A percentile compares a stretch with the other conserved stretches of the same genome.
Evolutionary conservation across 306 rosid species (phyloP).

Genomic region (Casuarina glauca): DNA sequence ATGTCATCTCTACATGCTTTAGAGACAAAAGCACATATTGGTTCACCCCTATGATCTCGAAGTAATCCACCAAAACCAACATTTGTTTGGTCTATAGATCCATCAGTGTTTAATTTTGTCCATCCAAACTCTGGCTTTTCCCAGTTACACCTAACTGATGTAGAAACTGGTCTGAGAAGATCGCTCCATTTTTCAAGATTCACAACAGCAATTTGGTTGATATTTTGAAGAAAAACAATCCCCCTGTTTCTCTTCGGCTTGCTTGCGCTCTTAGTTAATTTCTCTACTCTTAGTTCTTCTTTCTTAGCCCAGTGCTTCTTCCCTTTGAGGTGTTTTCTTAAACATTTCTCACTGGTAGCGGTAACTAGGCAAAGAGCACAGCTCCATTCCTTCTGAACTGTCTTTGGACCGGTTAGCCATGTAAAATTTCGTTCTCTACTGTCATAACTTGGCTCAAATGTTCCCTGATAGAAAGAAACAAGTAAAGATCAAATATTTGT

Average conservation of each 20-base stretch:
- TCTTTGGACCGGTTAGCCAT: constrained; percentile 24
- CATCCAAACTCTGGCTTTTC: constrained; percentile 53
- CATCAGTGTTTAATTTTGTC: constrained; percentile 66
- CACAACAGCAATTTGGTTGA: constrained; percentile 43
- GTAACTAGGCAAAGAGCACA: constrained; percentile 60
- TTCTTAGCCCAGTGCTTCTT: constrained; percentile 46
- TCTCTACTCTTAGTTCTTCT: constrained; percentile 24
- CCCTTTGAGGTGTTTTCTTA: constrained; percentile 45
- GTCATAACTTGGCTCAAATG: constrained; percentile 16
- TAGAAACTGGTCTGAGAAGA: constrained; percentile 37
- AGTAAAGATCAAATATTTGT: background rate
- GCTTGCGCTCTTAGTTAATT: constrained; percentile 17
- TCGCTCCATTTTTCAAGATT: background rate
- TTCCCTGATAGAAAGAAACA: constrained; percentile 41
- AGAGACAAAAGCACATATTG: constrained; percentile 60
- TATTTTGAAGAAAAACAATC: constrained; percentile 41
- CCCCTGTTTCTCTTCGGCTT: constrained; percentile 34
- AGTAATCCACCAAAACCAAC: constrained; percentile 61
- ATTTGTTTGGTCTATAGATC: constrained; percentile 41
- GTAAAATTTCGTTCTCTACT: constrained; percentile 10
- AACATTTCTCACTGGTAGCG: constrained; percentile 44
- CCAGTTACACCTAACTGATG: constrained; percentile 52
- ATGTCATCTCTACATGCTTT: constrained; percentile 39
- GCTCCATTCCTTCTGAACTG: constrained; percentile 63
- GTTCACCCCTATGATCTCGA: constrained; percentile 43